Conservation (phyloP, 2,329 filamentous ascomycete species). For the Fusarium nodosum region DNA sequence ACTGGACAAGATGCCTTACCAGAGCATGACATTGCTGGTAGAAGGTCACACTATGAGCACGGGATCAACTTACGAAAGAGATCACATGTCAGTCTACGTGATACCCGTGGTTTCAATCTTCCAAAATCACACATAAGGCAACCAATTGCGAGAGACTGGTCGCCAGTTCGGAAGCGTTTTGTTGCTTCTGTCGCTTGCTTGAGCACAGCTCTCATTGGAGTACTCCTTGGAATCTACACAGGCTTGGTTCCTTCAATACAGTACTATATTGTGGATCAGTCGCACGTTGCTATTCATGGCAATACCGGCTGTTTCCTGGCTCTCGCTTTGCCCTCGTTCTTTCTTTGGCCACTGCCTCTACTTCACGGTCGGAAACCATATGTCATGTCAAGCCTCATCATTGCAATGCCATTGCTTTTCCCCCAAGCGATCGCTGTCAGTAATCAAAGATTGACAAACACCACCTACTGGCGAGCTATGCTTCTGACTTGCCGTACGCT, state of each 20-base stretch:
- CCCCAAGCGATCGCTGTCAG: slow-evolving; percentile 79
- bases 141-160: slow-evolving; percentile 81
- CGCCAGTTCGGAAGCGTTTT: slow-evolving; percentile 74
- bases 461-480: slow-evolving; percentile 68
- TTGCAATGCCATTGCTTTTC: slow-evolving; percentile 80
- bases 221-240: slow-evolving; percentile 81
- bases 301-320: slow-evolving; percentile 81
- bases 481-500: slow-evolving; percentile 74
- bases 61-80: slow-evolving; percentile 63
- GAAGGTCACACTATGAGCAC: slow-evolving; percentile 49
- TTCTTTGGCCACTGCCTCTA: slow-evolving; percentile 80
- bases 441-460: slow-evolving; percentile 67
- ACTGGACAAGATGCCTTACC: slow-evolving; percentile 46
- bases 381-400: slow-evolving; percentile 74
- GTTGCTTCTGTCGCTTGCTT: slow-evolving; percentile 77
- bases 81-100: slow-evolving; percentile 68
- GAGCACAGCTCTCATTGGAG: slow-evolving; percentile 78
- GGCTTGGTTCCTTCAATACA: slow-evolving; percentile 84
- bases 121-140: slow-evolving; percentile 69
- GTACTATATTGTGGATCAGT: slow-evolving; percentile 78
- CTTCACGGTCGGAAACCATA: slow-evolving; percentile 84
- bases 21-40: slow-evolving; percentile 45
- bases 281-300: slow-evolving; percentile 76
- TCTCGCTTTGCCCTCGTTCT: slow-evolving; percentile 76
- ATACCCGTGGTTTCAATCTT: slow-evolving; percentile 65